phyloP scores from a whole-genome alignment of 805 yeast genomes.

The Priceomyces melissophilus region DNA sequence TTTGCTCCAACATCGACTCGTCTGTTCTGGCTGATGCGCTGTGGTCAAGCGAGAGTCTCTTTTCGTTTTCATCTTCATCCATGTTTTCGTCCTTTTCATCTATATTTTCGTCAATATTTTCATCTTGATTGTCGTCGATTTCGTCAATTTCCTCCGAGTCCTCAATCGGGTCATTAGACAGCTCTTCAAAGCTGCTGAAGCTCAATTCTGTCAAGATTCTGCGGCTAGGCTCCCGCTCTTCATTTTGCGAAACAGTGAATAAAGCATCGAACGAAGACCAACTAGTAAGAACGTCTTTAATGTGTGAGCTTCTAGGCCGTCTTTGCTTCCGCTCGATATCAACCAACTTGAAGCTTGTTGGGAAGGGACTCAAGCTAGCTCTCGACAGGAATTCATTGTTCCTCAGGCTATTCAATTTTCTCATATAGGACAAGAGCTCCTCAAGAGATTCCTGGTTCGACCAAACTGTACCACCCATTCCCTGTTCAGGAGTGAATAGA shows the following conservation, averaged over 20 bases:
- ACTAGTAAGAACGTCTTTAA: too few relatives aligned
- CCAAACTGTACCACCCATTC: constrained; percentile 27
- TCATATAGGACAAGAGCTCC: constrained; percentile 28
- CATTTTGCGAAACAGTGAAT: background rate
- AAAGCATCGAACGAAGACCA: constrained; percentile 1
- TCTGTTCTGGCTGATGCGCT: constrained; percentile 16
- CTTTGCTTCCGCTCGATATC: constrained; percentile 17
- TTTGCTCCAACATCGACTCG: constrained; percentile 13
- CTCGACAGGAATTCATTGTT: background rate
- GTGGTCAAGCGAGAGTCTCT: background rate
- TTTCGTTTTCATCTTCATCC: constrained; percentile 2
- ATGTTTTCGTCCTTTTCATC: constrained; percentile 10
- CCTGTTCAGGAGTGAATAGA: constrained; percentile 11
- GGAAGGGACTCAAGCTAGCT: constrained; percentile 11
- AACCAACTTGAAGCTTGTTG: constrained; percentile 27
- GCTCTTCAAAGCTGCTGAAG: background rate
- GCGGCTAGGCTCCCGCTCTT: background rate
- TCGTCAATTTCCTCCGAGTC: background rate
- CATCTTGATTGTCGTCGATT: constrained; percentile 13
- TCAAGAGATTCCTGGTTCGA: constrained; percentile 26
- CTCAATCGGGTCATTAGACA: background rate
- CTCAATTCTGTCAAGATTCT: background rate
- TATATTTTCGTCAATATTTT: constrained; percentile 9
- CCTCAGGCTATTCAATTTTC: constrained; percentile 15
- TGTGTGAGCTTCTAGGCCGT: background rate